Conservation (phyloP, 176 grass and related monocot genomes). For the Musa itinerans region DNA sequence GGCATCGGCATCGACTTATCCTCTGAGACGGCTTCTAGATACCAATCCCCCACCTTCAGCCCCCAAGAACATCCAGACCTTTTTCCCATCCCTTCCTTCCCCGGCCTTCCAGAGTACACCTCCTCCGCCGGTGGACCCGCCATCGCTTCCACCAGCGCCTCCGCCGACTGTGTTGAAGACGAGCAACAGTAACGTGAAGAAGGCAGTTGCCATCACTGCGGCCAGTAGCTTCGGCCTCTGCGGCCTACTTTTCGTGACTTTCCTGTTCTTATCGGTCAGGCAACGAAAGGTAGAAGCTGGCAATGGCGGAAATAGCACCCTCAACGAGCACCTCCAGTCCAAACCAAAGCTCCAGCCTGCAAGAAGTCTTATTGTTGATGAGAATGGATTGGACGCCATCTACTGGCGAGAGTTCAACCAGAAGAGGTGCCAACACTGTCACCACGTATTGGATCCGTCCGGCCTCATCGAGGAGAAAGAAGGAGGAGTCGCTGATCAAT, state of each 20-base stretch:
- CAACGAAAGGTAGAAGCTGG: conserved; percentile 20
- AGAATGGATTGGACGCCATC: conserved; percentile 86
- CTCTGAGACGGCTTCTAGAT: neutral
- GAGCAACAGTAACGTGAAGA: conserved; percentile 33
- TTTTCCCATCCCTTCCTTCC: conserved; percentile 51
- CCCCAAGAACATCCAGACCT: conserved; percentile 38
- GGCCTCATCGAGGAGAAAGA: neutral
- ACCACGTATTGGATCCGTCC: conserved; percentile 6
- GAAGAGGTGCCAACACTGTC: conserved; percentile 13
- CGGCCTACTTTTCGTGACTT: conserved; percentile 52
- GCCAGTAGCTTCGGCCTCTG: conserved; percentile 77
- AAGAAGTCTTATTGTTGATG: conserved; percentile 42
- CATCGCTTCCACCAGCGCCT: neutral
- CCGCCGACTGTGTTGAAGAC: conserved; percentile 18
- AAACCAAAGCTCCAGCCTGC: neutral
- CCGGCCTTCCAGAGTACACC: conserved; percentile 37
- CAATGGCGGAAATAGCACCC: conserved; percentile 28
- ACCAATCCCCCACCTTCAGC: neutral
- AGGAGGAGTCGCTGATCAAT: neutral
- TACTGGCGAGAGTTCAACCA: conserved; percentile 62
- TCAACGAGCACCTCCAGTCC: neutral
- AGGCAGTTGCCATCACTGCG: conserved; percentile 69
- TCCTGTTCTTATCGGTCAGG: conserved; percentile 39
- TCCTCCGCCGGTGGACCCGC: conserved; percentile 24
- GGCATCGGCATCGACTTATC: conserved; percentile 12